Base-by-base conservation (phyloP, 2,329 filamentous ascomycete species). In the Paecilomyces formosus region DNA sequence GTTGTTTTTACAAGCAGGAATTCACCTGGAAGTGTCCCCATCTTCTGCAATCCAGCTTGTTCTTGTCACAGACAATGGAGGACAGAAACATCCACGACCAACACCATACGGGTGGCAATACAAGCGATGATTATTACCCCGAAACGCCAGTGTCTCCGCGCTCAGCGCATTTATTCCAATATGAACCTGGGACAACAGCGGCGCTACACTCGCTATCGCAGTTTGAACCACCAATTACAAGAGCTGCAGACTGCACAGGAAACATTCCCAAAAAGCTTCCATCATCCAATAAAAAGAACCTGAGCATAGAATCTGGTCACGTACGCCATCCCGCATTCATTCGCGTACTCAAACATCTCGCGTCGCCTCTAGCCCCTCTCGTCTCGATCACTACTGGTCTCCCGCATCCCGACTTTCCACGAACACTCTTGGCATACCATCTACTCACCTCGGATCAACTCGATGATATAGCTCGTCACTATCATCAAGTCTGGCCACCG, bases 401-500 rank as follows among this genome's bases (percentile, higher is more conserved):
- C 13, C 49, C 65, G 1, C 74, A 78, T 61, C 75, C 74, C 0
- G 59, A 66, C 3, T 79, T 78, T 60, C 77, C 77, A 0, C 55
- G 15, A 1, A 72, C 64, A 0, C 54, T 78, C 2, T 65, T 78
- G 0, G 64, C 73, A 21, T 78, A 72, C 62, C 71, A 77, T 57
- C 68, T 78, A 7, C 70, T 79, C 30, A 77, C 76, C 1, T 65
- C 69, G 11, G 49, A 60, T 0, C 72, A 78, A 61, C 69, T 78
- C 2, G 76, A 79, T 57, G 60, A 65, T n/a, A 70, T 79, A 0
- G 75, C 76, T 11, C 58, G 66, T 0, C 71, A 74, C 62, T 79
- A 74, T 60, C 75, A 79, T 58, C 77, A 79, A 57, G 67, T 73
- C 5, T 69, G 67, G 51, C 76, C 75, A 0, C 67, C 76, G 0